Percentiles rank a stretch among this genome's conserved stretches.
phyloP scores from a whole-genome alignment of 768 basidiomycete species.

The Chiua virens region DNA sequence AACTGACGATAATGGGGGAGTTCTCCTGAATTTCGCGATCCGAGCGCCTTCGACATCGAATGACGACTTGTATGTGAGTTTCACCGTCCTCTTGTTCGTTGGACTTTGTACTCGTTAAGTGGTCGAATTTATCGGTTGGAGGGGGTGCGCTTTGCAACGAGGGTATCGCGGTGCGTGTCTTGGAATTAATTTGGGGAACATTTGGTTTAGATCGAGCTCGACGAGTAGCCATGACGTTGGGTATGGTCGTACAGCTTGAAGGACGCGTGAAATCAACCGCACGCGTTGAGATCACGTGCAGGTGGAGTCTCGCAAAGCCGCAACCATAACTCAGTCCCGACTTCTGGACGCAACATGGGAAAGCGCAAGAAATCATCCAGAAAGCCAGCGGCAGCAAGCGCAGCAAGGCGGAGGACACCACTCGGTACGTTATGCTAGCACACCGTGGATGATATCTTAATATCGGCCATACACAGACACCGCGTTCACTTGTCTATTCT shows the following conservation, averaged over 20 bases:
- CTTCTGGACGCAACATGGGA: constrained; percentile 52
- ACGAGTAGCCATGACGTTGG: constrained; percentile 58
- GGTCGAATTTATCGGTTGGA: constrained; percentile 19
- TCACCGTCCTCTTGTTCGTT: constrained; percentile 47
- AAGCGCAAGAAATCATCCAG: constrained; percentile 90
- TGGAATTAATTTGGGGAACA: constrained; percentile 34
- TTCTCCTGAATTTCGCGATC: constrained; percentile 82
- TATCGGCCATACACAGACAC: constrained; percentile 54
- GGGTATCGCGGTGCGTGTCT: constrained; percentile 49
- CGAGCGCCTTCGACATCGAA: constrained; percentile 85
- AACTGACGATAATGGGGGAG: constrained; percentile 84
- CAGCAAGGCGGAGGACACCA: constrained; percentile 64
- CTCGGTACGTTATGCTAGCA: constrained; percentile 49
- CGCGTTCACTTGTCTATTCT: constrained; percentile 84
- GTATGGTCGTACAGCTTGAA: not conserved
- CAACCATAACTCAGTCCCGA: too few species aligned
- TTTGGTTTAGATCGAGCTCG: constrained; percentile 46
- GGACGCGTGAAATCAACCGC: constrained; percentile 32
- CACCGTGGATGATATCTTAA: not conserved
- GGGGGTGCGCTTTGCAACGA: constrained; percentile 31
- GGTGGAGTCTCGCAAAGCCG: not conserved
- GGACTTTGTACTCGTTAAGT: constrained; percentile 28
- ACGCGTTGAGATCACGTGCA: constrained; percentile 36
- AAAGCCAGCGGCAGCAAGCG: constrained; percentile 67
- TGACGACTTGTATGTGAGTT: constrained; percentile 90